A percentile compares a stretch with the other conserved stretches of the same genome.
These are phyloP conservation scores for Lactarius hatsudake DNA, from an alignment of 768 basidiomycete genomes.

Conservation along the genomic window DNA sequence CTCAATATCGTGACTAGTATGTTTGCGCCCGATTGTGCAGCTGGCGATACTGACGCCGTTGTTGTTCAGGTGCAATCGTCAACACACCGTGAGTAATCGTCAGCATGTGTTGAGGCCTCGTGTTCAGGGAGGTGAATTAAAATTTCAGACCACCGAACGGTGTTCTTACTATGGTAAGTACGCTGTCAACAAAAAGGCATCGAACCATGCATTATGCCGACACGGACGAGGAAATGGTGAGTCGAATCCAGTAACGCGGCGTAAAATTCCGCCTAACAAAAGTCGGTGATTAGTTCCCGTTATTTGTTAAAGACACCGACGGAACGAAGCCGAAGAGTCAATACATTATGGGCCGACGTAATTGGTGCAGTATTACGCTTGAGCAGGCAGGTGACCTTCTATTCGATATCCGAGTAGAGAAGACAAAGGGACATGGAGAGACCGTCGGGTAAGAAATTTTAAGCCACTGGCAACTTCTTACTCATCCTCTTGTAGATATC, in stretches of 20 bases:
- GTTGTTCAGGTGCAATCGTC: conserved; percentile 75
- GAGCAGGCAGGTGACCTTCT: conserved; percentile 62
- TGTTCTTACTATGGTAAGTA: conserved; percentile 78
- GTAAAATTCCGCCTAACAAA: conserved; percentile 1
- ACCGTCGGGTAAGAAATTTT: conserved; percentile 66
- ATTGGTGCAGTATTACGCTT: conserved; percentile 77
- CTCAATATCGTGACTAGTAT: conserved; percentile 79
- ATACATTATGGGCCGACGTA: conserved; percentile 83
- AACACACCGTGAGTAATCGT: conserved; percentile 76
- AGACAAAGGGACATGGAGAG: conserved; percentile 73
- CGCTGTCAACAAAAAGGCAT: conserved; percentile 77
- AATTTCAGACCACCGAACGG: conserved; percentile 52
- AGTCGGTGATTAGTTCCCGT: conserved; percentile 50
- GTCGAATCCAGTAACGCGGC: background rate
- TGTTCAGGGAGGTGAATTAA: background rate
- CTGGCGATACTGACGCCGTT: conserved; percentile 13
- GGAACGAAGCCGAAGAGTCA: conserved; percentile 73
- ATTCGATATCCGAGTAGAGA: conserved; percentile 87
- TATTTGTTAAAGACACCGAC: conserved; percentile 76
- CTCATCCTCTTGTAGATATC: conserved; percentile 28
- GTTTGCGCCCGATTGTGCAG: conserved; percentile 28
- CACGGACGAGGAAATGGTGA: conserved; percentile 88
- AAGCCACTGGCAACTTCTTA: background rate
- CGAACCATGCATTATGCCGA: conserved; percentile 76
- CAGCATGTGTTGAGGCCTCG: background rate